Evolutionary conservation across 768 basidiomycete species (phyloP), one percentile per base, ranked within the genome.

Genomic region (Peribolospora kevripleyi): DNA sequence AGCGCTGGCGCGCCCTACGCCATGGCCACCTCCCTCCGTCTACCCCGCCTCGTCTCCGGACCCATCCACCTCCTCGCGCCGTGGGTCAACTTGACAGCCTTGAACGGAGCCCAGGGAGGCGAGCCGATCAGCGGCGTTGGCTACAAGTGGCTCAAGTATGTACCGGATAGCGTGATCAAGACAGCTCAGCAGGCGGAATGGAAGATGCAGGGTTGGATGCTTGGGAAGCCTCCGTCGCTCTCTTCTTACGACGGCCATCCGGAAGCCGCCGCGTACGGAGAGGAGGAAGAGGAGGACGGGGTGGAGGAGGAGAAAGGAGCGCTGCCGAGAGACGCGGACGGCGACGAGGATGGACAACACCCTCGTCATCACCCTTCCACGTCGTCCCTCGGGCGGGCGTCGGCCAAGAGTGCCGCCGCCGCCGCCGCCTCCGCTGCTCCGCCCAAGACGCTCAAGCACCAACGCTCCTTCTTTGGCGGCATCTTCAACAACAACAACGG

Each of bases 151-250:
- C 74, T 98, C 53, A 91, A 88, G 68, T 97, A 88, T 65, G 83
- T 98, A 5, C 91, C 91, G 0, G 84, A 83, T 57, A 79, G 83
- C 39, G 77, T 98, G 45, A 72, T 98, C 59, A 87, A 84, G 70
- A 88, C 88, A 0, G 91, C 88, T 0, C 88, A 91, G 66, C 84
- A 87, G 4, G 91, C 91, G 0, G 91, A 98, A 64, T 95, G 88
- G 88, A 86, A 82, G 67, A 52, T 97, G 48, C 87, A 93, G 64
- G 83, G 84, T 0, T 97, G 90, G 84, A 84, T 85, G 80, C 76
- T 98, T 40, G 93, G 91, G 59, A 95, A 95, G 63, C 84, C 86
- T 13, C 90, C 88, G 7, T 79, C 80, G 2, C 72, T 86, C 46
- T 74, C 81, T 25, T 51, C 42, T n/a, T 7, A 1, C 51, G 41